Conservation (phyloP, 2,329 filamentous ascomycete species). For the Mycosphaerella arachidis region DNA sequence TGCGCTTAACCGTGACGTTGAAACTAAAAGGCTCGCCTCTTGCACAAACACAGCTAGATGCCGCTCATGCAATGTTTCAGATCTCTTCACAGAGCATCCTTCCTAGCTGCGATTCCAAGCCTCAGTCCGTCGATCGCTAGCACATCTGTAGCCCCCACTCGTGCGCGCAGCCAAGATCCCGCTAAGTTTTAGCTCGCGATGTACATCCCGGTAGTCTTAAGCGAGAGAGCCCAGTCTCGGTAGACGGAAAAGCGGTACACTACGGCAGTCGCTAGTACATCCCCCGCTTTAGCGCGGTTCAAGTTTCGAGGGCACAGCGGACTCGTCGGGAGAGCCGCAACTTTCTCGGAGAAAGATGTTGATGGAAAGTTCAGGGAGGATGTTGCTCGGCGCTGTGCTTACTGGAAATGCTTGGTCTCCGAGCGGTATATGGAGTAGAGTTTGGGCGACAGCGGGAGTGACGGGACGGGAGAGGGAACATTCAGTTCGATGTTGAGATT, state of each 20-base stretch:
- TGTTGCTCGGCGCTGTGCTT: not conserved
- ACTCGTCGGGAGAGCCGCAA: not conserved
- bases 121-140: not conserved
- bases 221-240: not conserved
- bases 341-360: not conserved
- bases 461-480: not conserved
- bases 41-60: not conserved
- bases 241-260: not conserved
- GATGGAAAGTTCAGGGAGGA: not conserved
- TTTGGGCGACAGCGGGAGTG: not conserved
- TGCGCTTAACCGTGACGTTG: not conserved
- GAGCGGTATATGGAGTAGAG: not conserved
- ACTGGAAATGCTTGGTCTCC: not conserved
- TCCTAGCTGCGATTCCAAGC: not conserved
- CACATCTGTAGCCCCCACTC: not conserved
- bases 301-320: not conserved
- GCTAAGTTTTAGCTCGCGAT: not conserved
- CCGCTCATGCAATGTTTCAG: not conserved
- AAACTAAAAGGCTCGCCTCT: not conserved
- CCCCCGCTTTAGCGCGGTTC: not conserved
- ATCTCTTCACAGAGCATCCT: not conserved
- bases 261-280: not conserved
- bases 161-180: not conserved
- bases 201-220: not conserved
- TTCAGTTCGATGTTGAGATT: not conserved